These are phyloP conservation scores for Lasiodiplodia hormozganensis DNA, from an alignment of 2,329 filamentous ascomycete genomes.

Conservation along the genomic window DNA sequence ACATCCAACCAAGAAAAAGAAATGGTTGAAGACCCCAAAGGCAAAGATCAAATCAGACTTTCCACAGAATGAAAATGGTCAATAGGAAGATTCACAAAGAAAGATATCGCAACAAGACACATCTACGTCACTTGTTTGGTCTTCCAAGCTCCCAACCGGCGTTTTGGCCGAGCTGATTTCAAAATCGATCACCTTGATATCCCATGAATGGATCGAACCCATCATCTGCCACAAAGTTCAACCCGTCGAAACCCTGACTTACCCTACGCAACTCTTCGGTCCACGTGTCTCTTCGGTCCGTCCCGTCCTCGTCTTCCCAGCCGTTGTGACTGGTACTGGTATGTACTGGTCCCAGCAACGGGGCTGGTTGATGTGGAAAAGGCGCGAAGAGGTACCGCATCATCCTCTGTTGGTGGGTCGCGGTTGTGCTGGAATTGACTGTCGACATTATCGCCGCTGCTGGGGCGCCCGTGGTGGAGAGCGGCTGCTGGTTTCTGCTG, in stretches of 20 bases:
- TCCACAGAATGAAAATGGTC: not conserved
- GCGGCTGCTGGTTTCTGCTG: not conserved
- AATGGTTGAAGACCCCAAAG: not conserved
- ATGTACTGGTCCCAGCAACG: constrained; percentile 35
- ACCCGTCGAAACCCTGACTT: constrained; percentile 33
- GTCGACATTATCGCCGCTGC: not conserved
- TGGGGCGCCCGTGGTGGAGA: constrained; percentile 17
- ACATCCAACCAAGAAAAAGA: not conserved
- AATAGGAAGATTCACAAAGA: not conserved
- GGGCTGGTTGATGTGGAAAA: constrained; percentile 35
- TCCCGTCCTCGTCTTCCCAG: not conserved
- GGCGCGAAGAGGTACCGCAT: constrained; percentile 35
- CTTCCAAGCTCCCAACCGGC: not conserved
- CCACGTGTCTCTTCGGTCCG: constrained; percentile 28
- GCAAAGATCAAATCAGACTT: not conserved
- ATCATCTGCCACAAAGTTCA: constrained; percentile 35
- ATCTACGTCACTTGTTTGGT: not conserved
- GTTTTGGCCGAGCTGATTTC: not conserved
- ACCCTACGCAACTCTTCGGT: constrained; percentile 31
- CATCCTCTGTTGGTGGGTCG: constrained; percentile 2
- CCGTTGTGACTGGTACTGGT: constrained; percentile 31
- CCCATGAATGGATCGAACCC: constrained; percentile 38
- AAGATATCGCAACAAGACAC: not conserved
- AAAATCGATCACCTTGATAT: constrained; percentile 23
- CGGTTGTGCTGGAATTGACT: not conserved